These are phyloP conservation scores for Castanospermum australe DNA, from an alignment of 306 rosid genomes.

Conservation along the genomic window DNA sequence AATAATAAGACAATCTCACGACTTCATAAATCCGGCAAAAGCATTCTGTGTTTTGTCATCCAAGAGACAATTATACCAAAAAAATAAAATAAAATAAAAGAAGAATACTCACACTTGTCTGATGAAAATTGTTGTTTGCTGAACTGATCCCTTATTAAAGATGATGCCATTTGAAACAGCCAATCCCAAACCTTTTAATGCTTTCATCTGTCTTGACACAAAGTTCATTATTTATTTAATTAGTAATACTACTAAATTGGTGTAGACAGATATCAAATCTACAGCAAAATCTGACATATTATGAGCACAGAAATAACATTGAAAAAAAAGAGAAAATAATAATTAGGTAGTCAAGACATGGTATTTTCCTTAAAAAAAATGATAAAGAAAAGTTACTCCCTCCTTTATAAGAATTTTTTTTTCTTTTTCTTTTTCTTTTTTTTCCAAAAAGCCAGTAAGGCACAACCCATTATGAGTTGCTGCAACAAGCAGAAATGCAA, in stretches of 20 bases:
- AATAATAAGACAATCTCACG: neutral
- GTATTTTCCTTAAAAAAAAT: neutral
- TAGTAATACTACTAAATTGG: neutral
- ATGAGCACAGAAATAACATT: neutral
- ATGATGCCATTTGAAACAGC: slow-evolving; percentile 55
- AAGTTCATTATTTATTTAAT: neutral
- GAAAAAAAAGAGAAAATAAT: too few species aligned
- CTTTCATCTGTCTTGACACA: slow-evolving; percentile 44
- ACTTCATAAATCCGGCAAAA: neutral
- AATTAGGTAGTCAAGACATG: neutral
- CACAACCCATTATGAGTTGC: neutral
- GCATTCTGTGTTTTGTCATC: neutral
- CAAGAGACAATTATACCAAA: neutral
- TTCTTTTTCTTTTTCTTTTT: too few species aligned
- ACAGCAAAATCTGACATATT: neutral
- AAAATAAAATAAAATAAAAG: too few species aligned
- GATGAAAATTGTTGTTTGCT: slow-evolving; percentile 44
- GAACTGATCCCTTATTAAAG: slow-evolving; percentile 46
- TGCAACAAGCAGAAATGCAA: neutral
- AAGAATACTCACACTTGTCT: slow-evolving; percentile 43
- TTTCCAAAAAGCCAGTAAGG: too few species aligned
- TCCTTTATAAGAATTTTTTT: neutral
- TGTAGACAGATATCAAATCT: neutral
- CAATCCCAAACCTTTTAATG: slow-evolving; percentile 58
- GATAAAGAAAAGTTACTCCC: neutral